These are phyloP conservation scores for Picochlorum costavermella DNA, from an alignment of 139 green algal genomes.

Conservation along the genomic window DNA sequence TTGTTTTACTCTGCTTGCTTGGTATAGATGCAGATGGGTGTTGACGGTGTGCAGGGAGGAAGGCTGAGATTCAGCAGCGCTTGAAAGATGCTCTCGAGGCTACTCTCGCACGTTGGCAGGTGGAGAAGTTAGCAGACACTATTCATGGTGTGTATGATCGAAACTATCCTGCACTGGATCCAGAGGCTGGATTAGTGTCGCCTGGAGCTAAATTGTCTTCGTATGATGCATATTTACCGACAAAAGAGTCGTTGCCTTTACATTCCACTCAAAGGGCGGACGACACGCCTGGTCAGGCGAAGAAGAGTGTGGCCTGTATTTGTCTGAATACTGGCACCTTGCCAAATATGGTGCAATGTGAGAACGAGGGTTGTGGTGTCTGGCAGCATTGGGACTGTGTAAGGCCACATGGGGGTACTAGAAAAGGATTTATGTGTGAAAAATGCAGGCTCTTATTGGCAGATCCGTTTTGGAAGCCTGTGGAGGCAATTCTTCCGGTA, in stretches of 20 bases:
- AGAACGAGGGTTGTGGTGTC: constrained; percentile 40
- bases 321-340: constrained; percentile 23
- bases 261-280: not conserved
- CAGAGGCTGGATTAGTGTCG: no score
- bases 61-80: not conserved
- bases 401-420: not conserved
- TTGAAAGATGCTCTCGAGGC: not conserved
- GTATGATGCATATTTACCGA: no score
- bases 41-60: not conserved
- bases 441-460: constrained; percentile 40
- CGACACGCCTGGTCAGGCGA: not conserved
- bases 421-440: constrained; percentile 40
- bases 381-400: constrained; percentile 63
- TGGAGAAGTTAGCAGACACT: not conserved
- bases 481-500: constrained; percentile 33
- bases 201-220: no score
- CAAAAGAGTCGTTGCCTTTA: no score
- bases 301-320: constrained; percentile 40
- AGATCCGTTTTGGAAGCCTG: constrained; percentile 64
- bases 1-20: not conserved
- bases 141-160: no score
- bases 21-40: not conserved
- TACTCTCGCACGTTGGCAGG: not conserved
- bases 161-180: no score
- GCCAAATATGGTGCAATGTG: constrained; percentile 54